Evolutionary conservation across 176 grass and related monocot genomes (phyloP), one percentile per base, ranked within the genome.

Genomic region (Oryza punctata): DNA sequence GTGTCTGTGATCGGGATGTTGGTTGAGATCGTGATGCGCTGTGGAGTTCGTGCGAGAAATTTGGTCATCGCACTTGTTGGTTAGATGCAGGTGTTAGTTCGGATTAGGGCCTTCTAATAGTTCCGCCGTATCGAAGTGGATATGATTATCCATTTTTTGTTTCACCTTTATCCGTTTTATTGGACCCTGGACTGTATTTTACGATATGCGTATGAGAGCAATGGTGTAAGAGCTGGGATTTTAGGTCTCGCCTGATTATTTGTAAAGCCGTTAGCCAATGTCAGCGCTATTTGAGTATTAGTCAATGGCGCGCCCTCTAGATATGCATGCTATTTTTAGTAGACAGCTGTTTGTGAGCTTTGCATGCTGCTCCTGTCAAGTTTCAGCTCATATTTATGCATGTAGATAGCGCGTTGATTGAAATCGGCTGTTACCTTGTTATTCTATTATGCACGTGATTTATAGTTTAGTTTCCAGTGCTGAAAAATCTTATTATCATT

Each of bases 301-400:
- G 25, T 70, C 52, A 65, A 35, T 28, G 1, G n/a, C 28, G 52
- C 24, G 29, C 49, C 32, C 11, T 26, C 24, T 78, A 59, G 27
- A 63, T 49, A 21, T 25, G 11, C 10, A 12, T 46, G 15, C 78
- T 82, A 78, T 82, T 85, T 89, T 82, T 82, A 86, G 78, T 16
- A 78, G 14, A 77, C 32, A n/a, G 66, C 57, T 61, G 19, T 33
- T 27, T 15, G 7, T 24, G 30, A 45, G 43, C 35, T 38, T 10
- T 41, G 23, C 7, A 9, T 9, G 29, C 35, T 63, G 16, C 57
- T 63, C 29, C 40, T 32, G 29, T 35, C 61, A 3, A 82, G 10
- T 73, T 33, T 5, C 24, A 74, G 7, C 57, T 35, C 7, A 61
- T 21, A 29, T 63, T 16, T 81, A 41, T 67, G 27, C 24, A 60